Conservation (phyloP, 352 stramenopile species). For the Detonula confervacea region DNA sequence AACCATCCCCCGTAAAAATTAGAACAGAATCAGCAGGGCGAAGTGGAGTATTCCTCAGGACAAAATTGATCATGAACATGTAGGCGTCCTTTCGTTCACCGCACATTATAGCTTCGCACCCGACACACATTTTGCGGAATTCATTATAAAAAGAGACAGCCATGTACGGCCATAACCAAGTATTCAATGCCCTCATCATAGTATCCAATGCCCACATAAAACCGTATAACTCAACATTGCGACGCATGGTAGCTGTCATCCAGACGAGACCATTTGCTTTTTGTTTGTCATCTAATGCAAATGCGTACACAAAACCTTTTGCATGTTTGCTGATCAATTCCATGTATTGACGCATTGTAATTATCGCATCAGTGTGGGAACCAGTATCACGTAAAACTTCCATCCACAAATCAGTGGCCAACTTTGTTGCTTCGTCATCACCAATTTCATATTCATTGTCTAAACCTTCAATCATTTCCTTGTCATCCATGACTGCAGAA, state of each 20-base stretch:
- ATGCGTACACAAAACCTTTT: not conserved
- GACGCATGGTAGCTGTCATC: constrained; percentile 40
- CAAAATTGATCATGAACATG: constrained; percentile 28
- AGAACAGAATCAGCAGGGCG: constrained; percentile 15
- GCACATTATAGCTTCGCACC: constrained; percentile 35
- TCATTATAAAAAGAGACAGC: constrained; percentile 32
- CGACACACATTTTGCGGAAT: constrained; percentile 26
- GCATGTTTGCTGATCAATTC: not conserved
- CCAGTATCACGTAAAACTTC: not conserved
- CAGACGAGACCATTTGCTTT: constrained; percentile 18
- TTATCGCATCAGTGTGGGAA: not conserved
- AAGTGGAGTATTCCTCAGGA: constrained; percentile 2
- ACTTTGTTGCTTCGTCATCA: constrained; percentile 7
- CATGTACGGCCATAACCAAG: constrained; percentile 42
- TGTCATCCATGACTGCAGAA: not conserved
- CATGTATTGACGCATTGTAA: constrained; percentile 11
- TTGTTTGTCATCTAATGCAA: not conserved
- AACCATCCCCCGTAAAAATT: constrained; percentile 37
- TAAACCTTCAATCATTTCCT: not conserved
- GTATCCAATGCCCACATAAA: not conserved
- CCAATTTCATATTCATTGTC: constrained; percentile 14
- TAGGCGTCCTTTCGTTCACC: constrained; percentile 18
- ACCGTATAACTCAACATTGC: constrained; percentile 45
- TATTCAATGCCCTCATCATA: too few relatives aligned
- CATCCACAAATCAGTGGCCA: constrained; percentile 20